Base-by-base conservation (phyloP, 176 grass and related monocot genomes). In the Avena atlantica region DNA sequence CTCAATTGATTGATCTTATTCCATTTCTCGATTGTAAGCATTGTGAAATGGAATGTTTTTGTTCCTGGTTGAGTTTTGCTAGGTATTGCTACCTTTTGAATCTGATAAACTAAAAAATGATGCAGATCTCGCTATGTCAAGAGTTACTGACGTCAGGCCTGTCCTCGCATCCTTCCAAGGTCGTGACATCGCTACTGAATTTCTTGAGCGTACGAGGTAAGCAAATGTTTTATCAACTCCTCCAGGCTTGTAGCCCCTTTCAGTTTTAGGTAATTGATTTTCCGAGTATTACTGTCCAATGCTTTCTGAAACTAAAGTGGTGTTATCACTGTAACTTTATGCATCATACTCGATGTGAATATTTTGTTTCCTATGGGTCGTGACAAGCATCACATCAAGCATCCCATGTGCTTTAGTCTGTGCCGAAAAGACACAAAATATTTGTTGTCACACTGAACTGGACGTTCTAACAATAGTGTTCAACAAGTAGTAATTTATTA, bases 11-110 rank as follows among this genome's bases (percentile, higher is more conserved):
- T 47, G 97, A 99, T 96, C 90, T 96, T 87, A 89, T 99, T 93
- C 97, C 94, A 37, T 99, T 99, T 91, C 97, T 99, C 42, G 97
- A 99, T 93, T 99, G 97, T 99, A 88, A 92, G 88, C 10, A 31
- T 13, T 74, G n/a, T 9, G 17, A 74, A 62, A 50, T 36, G 27
- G 60, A 48, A 42, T 52, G 45, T 0, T 31, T 69, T 40, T 48
- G 14, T 87, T 74, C 1, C 48, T 57, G 27, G 48, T 31, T 58
- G 70, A 74, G 59, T 40, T 87, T 20, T 87, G 59, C 60, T 86
- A 65, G 49, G 12, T 62, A 44, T 67, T 83, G n/a, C 20, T 14
- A 5, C 19, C 80, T 83, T 84, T 63, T 13, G 25, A 58, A 80
- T 87, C 13, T 70, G 71, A 59, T 87, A 78, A 61, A 86, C 16